Evolutionary conservation across 2,329 filamentous ascomycete species (phyloP), one percentile per base, ranked within the genome.

Genomic region (Hypoxylon sp.): DNA sequence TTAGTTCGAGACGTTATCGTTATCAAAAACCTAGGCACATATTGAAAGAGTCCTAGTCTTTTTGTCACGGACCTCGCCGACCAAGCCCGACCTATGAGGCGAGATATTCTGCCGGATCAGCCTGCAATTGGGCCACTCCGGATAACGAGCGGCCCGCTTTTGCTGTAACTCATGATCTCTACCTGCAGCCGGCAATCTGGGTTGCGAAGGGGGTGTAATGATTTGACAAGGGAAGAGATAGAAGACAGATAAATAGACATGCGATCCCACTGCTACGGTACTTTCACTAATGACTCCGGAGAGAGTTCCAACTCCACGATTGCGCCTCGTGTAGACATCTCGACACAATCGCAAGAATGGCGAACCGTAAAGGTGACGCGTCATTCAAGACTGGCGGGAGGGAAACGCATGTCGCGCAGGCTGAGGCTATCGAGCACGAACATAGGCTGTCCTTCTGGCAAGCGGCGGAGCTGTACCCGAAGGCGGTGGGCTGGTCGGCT

Each of bases 401-500:
- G 24, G 57, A 64, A 3, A 48, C 47, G 17, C 56, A 65, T 28
- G 67, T 62, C 37, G 71, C 72, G 30, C 68, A 78, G 47, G 68
- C 71, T 24, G 76, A 79, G 54, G 79, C 78, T 26, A 76, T 80
- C 56, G 73, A 75, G 63, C 70, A 76, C 4, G 81, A 82, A 66
- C 79, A 79, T 65, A 71, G 71, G 44, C 65, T 81, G 52, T 72
- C 71, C 24, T 81, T 84, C 65, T 57, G 71, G 53, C 68, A 82
- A 34, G 80, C 81, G 0, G 69, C 79, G 56, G 74, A 71, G 54
- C 73, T 81, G 34, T 83, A 83, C 61, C 81, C 81, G 13, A 76
- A 77, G 24, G 80, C 81, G 6, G 79, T 83, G 19, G 77, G 72
- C 15, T 89, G 86, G 87, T 86, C 84, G 6, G 78, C 82, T 43